Base-by-base conservation (phyloP, 495 filamentous ascomycete genomes). In the Penicillium ucsense region DNA sequence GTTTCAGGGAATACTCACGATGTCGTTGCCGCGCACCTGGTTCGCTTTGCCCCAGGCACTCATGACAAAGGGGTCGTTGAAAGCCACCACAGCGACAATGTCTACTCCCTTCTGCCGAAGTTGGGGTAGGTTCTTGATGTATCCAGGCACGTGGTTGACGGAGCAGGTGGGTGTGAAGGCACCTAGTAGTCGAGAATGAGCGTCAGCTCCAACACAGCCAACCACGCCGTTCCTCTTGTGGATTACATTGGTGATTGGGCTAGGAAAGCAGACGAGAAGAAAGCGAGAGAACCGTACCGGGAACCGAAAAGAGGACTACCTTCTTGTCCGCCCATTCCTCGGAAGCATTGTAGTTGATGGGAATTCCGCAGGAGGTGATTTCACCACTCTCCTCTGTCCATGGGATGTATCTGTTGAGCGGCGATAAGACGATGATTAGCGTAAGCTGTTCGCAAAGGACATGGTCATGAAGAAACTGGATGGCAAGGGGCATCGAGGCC, bases 151-250 rank as follows among this genome's bases (percentile, higher is more conserved):
- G 68, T 97, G 90, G 57, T 76, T 77, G 47, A 82, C 83, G 39
- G 87, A 85, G 77, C 91, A 97, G 53, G 85, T 86, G 5, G 91
- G 91, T 28, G 91, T 97, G 79, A 97, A 97, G 39, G 91, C 91
- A 39, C 89, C 80, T 81, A 35, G 9, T 28, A 9, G 32, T 31
- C 12, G 35, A 9, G 4, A 8, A 39, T 10, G 5, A 30, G 7
- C 12, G 47, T 53, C 47, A 45, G 38, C 33, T 11, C 27, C 20
- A 20, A 20, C 2, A 2, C 2, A 20, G 20, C 20, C 20, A 20
- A 20, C 20, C 20, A 20, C 20, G 20, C 20, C 20, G 20, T 20
- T 20, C 20, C 20, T 20, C 20, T 20, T 20, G 20, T 20, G 20
- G 20, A 20, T 20, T 20, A 20, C 20, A 20, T 27, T 33, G 29